phyloP scores from a whole-genome alignment of 352 stramenopile genomes.

The Globisporangium lucens region DNA sequence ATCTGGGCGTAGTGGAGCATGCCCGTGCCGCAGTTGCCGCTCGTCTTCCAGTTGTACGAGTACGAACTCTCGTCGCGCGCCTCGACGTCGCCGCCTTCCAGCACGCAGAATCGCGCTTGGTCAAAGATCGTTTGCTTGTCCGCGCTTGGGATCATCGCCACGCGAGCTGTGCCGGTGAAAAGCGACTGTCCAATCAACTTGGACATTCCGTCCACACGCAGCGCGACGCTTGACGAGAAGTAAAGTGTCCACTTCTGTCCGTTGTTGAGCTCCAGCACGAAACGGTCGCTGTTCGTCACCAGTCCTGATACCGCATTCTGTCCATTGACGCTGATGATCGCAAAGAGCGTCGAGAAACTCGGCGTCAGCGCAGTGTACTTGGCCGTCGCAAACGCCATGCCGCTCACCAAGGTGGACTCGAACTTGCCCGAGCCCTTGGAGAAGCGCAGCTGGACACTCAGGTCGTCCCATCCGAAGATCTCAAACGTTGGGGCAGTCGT shows the following conservation, averaged over 20 bases:
- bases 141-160: slow-evolving; percentile 33
- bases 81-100: slow-evolving; percentile 44
- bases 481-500: slow-evolving; percentile 25
- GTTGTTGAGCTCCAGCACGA: slow-evolving; percentile 49
- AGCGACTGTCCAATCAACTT: slow-evolving; percentile 28
- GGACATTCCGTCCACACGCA: slow-evolving; percentile 34
- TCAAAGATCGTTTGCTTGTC: slow-evolving; percentile 37
- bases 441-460: slow-evolving; percentile 52
- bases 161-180: slow-evolving; percentile 32
- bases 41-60: slow-evolving; percentile 56
- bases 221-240: slow-evolving; percentile 28
- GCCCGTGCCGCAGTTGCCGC: slow-evolving; percentile 39
- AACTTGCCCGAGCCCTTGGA: slow-evolving; percentile 32
- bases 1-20: slow-evolving; percentile 62
- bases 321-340: slow-evolving; percentile 54
- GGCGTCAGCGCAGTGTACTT: slow-evolving; percentile 48
- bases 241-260: slow-evolving; percentile 59
- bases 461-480: slow-evolving; percentile 50
- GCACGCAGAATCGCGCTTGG: slow-evolving; percentile 32
- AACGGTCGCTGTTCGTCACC: slow-evolving; percentile 31
- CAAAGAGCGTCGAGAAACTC: slow-evolving; percentile 35
- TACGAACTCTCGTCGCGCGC: slow-evolving; percentile 44
- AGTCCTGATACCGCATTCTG: slow-evolving; percentile 7
- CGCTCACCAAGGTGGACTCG: slow-evolving; percentile 47
- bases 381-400: slow-evolving; percentile 63